Percentiles rank a stretch among this genome's conserved stretches.
Conservation (phyloP, 495 filamentous ascomycete species). For the Neurospora sp. region DNA sequence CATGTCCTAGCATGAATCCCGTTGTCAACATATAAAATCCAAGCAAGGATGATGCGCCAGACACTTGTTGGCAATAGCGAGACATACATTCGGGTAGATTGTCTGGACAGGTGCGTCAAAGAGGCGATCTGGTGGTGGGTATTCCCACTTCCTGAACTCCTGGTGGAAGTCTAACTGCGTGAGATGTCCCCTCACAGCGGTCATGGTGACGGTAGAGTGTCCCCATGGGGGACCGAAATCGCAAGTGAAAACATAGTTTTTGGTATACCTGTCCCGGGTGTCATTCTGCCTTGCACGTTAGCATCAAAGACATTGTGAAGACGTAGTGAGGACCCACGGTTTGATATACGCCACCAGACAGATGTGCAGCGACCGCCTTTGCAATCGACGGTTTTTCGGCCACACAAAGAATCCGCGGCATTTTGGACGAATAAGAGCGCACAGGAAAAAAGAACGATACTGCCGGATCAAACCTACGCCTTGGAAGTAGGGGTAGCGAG, state of each 20-base stretch:
- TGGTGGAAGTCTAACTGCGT: constrained; percentile 59
- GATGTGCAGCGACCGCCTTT: constrained; percentile 82
- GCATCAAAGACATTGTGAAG: background rate
- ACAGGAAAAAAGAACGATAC: background rate
- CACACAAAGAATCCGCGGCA: constrained; percentile 69
- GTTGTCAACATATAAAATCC: background rate
- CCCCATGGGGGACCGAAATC: constrained; percentile 78
- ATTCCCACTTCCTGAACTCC: constrained; percentile 65
- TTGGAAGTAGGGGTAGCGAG: background rate
- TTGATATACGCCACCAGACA: constrained; percentile 63
- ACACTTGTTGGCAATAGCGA: background rate
- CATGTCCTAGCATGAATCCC: constrained; percentile 48
- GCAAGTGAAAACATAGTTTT: constrained; percentile 90
- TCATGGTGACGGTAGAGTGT: constrained; percentile 77
- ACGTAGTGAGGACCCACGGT: constrained; percentile 43
- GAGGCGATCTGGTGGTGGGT: constrained; percentile 64
- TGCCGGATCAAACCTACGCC: background rate
- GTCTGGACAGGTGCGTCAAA: constrained; percentile 74
- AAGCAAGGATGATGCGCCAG: background rate
- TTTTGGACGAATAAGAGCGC: constrained; percentile 3
- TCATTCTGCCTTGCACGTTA: constrained; percentile 26
- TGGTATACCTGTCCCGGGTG: constrained; percentile 64
- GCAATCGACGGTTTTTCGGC: constrained; percentile 96
- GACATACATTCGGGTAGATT: constrained; percentile 50
- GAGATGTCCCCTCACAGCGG: constrained; percentile 80